These are phyloP conservation scores for Boletus reticulatus DNA, from an alignment of 768 basidiomycete species.

Conservation along the genomic window DNA sequence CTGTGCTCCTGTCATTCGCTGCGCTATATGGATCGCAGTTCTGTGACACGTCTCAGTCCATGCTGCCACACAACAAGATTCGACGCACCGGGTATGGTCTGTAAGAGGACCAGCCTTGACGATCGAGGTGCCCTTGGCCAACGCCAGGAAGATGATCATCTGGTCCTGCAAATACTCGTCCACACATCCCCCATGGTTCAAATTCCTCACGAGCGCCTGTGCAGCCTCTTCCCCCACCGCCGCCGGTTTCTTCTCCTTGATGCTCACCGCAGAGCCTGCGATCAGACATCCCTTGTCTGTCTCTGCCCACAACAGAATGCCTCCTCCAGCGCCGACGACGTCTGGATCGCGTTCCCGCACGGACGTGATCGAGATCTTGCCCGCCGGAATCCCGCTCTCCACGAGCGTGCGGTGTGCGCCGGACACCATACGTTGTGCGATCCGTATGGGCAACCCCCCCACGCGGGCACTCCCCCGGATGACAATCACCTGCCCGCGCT, in stretches of 20 bases:
- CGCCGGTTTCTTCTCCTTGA: conserved; percentile 44
- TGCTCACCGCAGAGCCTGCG: conserved; percentile 66
- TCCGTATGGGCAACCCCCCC: conserved; percentile 54
- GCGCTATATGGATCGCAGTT: conserved; percentile 72
- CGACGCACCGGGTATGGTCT: conserved; percentile 62
- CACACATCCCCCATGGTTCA: conserved; percentile 67
- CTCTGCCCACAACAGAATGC: conserved; percentile 75
- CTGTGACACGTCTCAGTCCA: conserved; percentile 24
- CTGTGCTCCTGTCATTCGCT: conserved; percentile 63
- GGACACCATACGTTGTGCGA: conserved; percentile 56
- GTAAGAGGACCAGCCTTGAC: conserved; percentile 57
- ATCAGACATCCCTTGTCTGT: conserved; percentile 64
- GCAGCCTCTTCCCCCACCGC: conserved; percentile 62
- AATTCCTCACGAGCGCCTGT: conserved; percentile 50
- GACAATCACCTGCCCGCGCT: conserved; percentile 50
- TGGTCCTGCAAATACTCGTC: conserved; percentile 75
- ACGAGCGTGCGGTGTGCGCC: conserved; percentile 50
- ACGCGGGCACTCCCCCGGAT: conserved; percentile 64
- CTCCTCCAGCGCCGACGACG: conserved; percentile 62
- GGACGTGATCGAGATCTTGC: conserved; percentile 38
- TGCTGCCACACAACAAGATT: not conserved
- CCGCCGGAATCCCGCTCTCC: conserved; percentile 30
- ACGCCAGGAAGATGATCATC: conserved; percentile 72
- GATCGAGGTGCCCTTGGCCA: conserved; percentile 62
- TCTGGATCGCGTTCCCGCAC: conserved; percentile 43